Evolutionary conservation across 345 rosid genomes (phyloP), one percentile per base, ranked within the genome.

Genomic region (Murraya paniculata): DNA sequence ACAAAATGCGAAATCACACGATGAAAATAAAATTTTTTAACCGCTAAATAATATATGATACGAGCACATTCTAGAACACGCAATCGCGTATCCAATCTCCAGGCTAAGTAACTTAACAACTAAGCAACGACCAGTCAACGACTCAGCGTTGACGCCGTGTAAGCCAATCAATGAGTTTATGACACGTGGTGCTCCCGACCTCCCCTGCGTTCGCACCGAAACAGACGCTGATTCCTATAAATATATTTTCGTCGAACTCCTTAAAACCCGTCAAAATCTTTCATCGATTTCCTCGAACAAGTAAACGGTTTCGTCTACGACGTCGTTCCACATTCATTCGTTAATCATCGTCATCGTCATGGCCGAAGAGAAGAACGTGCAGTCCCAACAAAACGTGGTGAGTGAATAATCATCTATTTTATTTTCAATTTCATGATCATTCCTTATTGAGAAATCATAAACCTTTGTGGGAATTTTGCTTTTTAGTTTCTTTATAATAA

Each of bases 41-140:
- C 38, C 7, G 38, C 4, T 0, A 9, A 41, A 10, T 41, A 41
- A 10, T 45, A 45, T 3, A 45, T 13, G 50, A 45, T 45, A 41
- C 50, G 16, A 41, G 14, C 16, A 50, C 56, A 53, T 14, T 27
- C 65, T 28, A 28, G 21, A 61, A 28, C 6, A 28, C 2, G 0
- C 22, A 1, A 25, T 30, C 67, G 19, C 2, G 16, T 5, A n/a
- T 10, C 50, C 1, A 38, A 22, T 21, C 4, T 5, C 56, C 56
- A 1, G 36, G 27, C n/a, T 13, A 48, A 62, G 60, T 45, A 33
- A 36, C 79, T 76, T 76, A 67, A 13, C 36, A 9, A 1, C 6
- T 56, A 76, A 76, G 79, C 21, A 53, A 4, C 7, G 7, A 53
- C 22, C 10, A 24, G 64, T 50, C 72, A 75, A 65, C 78, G 35